These are phyloP conservation scores for Sporobolus alterniflorus DNA, from an alignment of 202 grass and related monocot species.

Conservation along the genomic window DNA sequence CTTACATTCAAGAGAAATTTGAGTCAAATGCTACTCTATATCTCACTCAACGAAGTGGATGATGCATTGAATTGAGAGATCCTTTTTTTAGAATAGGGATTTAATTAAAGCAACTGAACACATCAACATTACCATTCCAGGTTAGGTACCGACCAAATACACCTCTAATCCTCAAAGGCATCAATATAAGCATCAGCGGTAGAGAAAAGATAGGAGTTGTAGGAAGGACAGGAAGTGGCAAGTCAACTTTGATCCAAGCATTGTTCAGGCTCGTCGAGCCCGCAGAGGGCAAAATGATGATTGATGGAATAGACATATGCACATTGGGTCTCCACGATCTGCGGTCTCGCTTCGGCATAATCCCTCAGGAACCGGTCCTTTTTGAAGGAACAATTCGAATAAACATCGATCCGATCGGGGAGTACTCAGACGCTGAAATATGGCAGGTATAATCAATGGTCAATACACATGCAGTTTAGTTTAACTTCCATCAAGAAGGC, in stretches of 20 bases:
- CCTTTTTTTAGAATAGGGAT: neutral
- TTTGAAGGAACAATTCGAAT: conserved; percentile 73
- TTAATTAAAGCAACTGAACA: neutral
- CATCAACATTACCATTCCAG: conserved; percentile 35
- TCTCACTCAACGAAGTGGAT: neutral
- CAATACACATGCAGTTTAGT: neutral
- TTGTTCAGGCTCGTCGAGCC: conserved; percentile 78
- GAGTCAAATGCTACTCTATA: neutral
- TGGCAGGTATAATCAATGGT: conserved; percentile 53
- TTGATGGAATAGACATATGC: conserved; percentile 65
- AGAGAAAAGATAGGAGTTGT: conserved; percentile 80
- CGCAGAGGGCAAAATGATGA: conserved; percentile 55
- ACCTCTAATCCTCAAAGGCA: conserved; percentile 61
- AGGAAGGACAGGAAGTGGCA: conserved; percentile 80
- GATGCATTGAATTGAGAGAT: conserved; percentile 2
- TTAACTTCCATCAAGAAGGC: neutral
- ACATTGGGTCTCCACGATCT: conserved; percentile 75
- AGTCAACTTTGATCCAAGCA: conserved; percentile 72
- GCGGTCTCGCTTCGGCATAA: conserved; percentile 66
- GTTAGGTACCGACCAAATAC: conserved; percentile 58
- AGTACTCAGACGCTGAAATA: conserved; percentile 58
- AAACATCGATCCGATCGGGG: conserved; percentile 68
- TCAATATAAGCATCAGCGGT: conserved; percentile 58
- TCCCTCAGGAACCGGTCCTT: conserved; percentile 70
- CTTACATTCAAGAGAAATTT: neutral